Conservation (phyloP, 2,329 filamentous ascomycete species). For the Dendryphion nanum region DNA sequence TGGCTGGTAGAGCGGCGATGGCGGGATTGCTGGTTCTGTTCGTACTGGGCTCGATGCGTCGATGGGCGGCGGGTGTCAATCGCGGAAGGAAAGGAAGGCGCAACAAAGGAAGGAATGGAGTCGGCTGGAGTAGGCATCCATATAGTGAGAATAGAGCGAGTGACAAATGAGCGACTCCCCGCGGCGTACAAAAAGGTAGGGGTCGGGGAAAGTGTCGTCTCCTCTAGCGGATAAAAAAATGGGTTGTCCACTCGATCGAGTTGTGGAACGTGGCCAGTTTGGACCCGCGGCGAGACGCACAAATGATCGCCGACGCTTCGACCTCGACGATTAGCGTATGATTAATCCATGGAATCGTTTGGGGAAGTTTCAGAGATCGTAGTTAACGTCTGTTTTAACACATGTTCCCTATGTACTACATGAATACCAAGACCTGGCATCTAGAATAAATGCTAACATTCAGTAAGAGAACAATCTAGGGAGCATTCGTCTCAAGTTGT, state of each 20-base stretch:
- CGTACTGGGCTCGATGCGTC: slow-evolving; percentile 13
- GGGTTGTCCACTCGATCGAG: slow-evolving; percentile 1
- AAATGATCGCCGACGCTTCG: background rate
- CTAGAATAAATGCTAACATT: too few species aligned
- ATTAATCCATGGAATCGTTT: too few species aligned
- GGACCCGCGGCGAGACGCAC: slow-evolving; percentile 2
- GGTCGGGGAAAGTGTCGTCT: slow-evolving; percentile 18
- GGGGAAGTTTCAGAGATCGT: too few species aligned
- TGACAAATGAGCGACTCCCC: too few species aligned
- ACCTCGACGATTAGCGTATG: slow-evolving; percentile 4
- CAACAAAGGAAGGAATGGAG: slow-evolving; percentile 28
- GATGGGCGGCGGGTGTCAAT: slow-evolving; percentile 11
- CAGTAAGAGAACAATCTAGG: too few species aligned
- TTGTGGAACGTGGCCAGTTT: slow-evolving; percentile 17
- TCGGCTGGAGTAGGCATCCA: slow-evolving; percentile 45
- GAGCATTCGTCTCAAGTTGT: too few species aligned
- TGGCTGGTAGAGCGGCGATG: slow-evolving; percentile 16
- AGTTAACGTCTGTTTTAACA: too few species aligned
- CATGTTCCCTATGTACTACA: too few species aligned
- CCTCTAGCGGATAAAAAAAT: slow-evolving; percentile 17
- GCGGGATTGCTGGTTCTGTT: slow-evolving; percentile 12
- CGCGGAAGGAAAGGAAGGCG: slow-evolving; percentile 12
- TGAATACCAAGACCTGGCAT: too few species aligned
- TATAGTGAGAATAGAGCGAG: slow-evolving; percentile 23
- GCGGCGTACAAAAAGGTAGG: slow-evolving; percentile 5